Percentiles rank a stretch among this genome's conserved stretches.
These are phyloP conservation scores for Malus domestica DNA, from an alignment of 306 rosid species.

Conservation along the genomic window DNA sequence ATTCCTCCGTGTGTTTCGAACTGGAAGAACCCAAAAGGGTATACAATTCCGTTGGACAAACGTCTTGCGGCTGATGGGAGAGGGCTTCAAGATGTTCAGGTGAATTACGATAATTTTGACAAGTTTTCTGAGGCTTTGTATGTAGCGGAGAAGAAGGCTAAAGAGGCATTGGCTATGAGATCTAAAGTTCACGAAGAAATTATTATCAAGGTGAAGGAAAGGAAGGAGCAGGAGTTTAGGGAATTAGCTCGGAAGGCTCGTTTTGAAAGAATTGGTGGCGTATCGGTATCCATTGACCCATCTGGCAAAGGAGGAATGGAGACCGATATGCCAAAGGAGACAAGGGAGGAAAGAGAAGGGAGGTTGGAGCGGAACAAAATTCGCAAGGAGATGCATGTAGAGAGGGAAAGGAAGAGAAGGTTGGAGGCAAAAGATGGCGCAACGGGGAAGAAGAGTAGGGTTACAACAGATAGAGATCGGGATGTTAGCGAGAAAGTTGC, in stretches of 20 bases:
- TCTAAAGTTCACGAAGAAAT: conserved; percentile 83
- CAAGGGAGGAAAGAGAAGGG: conserved; percentile 67
- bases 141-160: conserved; percentile 88
- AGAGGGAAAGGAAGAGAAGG: conserved; percentile 90
- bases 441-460: conserved; percentile 88
- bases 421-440: conserved; percentile 85
- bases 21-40: conserved; percentile 96
- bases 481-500: conserved; percentile 93
- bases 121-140: conserved; percentile 76
- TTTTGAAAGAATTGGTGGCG: conserved; percentile 65
- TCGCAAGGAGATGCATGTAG: conserved; percentile 75
- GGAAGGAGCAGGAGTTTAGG: conserved; percentile 70
- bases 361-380: conserved; percentile 64
- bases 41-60: conserved; percentile 82
- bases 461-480: conserved; percentile 83
- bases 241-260: conserved; percentile 79
- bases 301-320: conserved; percentile 42
- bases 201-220: conserved; percentile 76
- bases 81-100: conserved; percentile 83
- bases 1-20: conserved; percentile 84
- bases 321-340: conserved; percentile 50
- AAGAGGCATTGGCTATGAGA: conserved; percentile 82
- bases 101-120: conserved; percentile 61
- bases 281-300: conserved; percentile 11
- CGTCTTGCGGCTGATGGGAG: conserved; percentile 85